Base-by-base conservation (phyloP, 2,329 filamentous ascomycete species). In the Ophiocordyceps camponoti-floridani region DNA sequence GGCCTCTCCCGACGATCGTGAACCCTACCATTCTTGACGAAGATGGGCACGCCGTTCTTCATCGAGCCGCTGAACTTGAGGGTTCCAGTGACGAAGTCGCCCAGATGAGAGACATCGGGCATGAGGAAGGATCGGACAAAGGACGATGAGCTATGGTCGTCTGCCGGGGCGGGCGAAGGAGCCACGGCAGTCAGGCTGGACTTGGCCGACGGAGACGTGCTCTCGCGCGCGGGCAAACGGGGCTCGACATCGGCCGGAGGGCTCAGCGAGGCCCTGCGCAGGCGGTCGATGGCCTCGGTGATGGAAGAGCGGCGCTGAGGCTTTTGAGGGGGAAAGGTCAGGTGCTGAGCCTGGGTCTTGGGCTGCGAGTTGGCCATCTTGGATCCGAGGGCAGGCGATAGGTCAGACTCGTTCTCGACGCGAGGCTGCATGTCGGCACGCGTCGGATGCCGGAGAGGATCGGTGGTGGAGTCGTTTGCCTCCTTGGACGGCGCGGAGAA, bases 11-110 rank as follows among this genome's bases (percentile, higher is more conserved):
- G 48, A 30, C 57, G 63, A 46, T 73, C 68, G 44, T 70, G 64
- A 14, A 72, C 66, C 46, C 61, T 68, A 45, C 68, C 69, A 49
- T 72, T 63, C 54, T 70, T 74, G 48, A 74, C 70, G 47, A 75
- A 72, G 23, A 75, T 65, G 7, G 70, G 72, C 11, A 72, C 69
- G 14, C 71, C 71, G 49, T 75, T 69, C 50, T 62, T 68, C 49
- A 70, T 61, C 6, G 68, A 63, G 40, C 69, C 65, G 47, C 60
- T 69, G 48, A 73, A 70, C 47, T 63, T 65, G 40, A 75, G 64
- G 16, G 67, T 70, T 6, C 72, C 72, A 1, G 72, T 72, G 7
- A 75, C 66, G 49, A 75, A 73, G 52, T 75, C 72, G 38, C 69
- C 68, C n/a, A 75, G 64, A 47, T 75, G 66, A 3, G 67, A 67